Base-by-base conservation (phyloP, 176 grass and related monocot genomes). In the Aegilops bicornis region DNA sequence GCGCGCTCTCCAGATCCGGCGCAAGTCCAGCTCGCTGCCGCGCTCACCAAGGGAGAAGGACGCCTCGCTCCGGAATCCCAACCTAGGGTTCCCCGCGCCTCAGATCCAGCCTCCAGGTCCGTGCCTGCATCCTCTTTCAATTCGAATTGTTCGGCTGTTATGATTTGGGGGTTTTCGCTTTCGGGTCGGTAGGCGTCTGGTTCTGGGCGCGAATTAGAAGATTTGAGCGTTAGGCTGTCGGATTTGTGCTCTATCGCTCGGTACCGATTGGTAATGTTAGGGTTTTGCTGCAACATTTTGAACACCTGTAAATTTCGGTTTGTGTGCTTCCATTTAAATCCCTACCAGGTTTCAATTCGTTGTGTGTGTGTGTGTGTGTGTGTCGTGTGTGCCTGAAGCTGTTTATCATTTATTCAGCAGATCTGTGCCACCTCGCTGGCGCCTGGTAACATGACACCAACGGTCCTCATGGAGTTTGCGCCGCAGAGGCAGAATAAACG, bases 391-490 rank as follows among this genome's bases (percentile, higher is more conserved):
- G 25, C 16, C 78, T 85, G 77, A 92, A 63, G 7, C 40, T 61
- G 50, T 3, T 48, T 84, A 17, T 27, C 6, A 62, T 60, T 85
- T 85, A 59, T 50, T 42, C 48, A 40, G 77, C 82, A 84, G 86
- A 90, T 81, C 83, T 36, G 25, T 20, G n/a, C n/a, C n/a, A n/a
- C n/a, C n/a, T n/a, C n/a, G n/a, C n/a, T n/a, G n/a, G n/a, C n/a
- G 40, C 89, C 89, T 15, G 89, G 89, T 2, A 79, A 85, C 33
- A 92, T 95, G 93, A 84, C 93, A 61, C 90, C 93, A 24, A 89
- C 88, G 16, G 88, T 95, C 6, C 74, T 93, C 23, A 65, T 87
- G 69, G 94, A 91, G 40, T 93, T 50, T 62, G 91, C 64, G 10
- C 87, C 89, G 52, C 89, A 93, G 79, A 83, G 89, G 89, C 86